Evolutionary conservation across 768 basidiomycete species (phyloP).

Genomic region (Agrocybe praecox): DNA sequence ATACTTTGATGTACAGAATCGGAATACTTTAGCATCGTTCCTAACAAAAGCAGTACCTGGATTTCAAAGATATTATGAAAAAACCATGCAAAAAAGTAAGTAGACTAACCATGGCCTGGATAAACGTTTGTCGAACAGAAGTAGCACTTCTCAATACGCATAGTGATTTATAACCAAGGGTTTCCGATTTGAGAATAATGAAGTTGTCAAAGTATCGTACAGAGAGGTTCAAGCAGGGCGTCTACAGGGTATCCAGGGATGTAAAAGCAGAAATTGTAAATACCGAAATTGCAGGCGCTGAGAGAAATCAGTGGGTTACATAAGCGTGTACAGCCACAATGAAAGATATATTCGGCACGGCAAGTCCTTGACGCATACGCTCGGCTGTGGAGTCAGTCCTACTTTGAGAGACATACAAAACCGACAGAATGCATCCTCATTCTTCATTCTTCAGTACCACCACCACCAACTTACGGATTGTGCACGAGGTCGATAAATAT

Average conservation of each 20-base stretch:
- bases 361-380: slow-evolving; percentile 9
- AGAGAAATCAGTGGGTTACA: background rate
- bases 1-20: slow-evolving; percentile 97
- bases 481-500: slow-evolving; percentile 7
- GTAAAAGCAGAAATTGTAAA: background rate
- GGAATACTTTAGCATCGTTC: slow-evolving; percentile 97
- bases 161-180: slow-evolving; percentile 28
- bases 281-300: background rate
- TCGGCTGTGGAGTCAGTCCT: slow-evolving; percentile 4
- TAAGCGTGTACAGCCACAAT: slow-evolving; percentile 15
- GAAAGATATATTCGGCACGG: background rate
- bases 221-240: slow-evolving; percentile 5
- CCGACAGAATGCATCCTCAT: background rate
- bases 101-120: slow-evolving; percentile 82
- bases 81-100: background rate
- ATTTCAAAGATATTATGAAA: background rate
- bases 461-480: no score
- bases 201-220: background rate
- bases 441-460: slow-evolving; percentile 4
- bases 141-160: slow-evolving; percentile 98
- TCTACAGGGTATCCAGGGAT: background rate
- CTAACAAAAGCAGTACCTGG: slow-evolving; percentile 93
- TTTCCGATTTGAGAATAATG: background rate
- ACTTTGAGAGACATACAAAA: background rate
- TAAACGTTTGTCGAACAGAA: slow-evolving; percentile 98